Conservation (phyloP, 768 basidiomycete genomes). For the Rhodotorula sphaerocarpa region DNA sequence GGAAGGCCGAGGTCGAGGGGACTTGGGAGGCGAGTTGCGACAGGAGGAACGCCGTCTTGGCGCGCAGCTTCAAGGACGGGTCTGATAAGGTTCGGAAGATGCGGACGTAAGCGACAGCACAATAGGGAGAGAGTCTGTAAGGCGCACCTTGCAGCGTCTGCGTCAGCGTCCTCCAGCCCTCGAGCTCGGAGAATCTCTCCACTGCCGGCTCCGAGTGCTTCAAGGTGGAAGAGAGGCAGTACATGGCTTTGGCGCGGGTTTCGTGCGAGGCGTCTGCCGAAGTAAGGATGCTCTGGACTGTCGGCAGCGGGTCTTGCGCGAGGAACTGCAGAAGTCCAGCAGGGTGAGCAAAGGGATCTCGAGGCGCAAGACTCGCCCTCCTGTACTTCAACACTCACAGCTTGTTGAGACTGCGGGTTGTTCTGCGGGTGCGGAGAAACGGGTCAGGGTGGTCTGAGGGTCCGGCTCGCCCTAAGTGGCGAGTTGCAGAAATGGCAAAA, state of each 20-base stretch:
- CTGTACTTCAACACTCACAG: slow-evolving; percentile 52
- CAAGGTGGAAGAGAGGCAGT: slow-evolving; percentile 65
- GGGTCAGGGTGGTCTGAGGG: background rate
- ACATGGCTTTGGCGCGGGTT: slow-evolving; percentile 55
- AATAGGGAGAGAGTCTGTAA: too few species aligned
- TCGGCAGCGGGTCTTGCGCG: slow-evolving; percentile 56
- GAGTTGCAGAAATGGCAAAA: background rate
- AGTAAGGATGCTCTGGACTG: slow-evolving; percentile 56
- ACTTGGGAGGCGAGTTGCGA: slow-evolving; percentile 59
- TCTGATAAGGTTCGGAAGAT: slow-evolving; percentile 45
- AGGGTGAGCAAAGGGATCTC: background rate
- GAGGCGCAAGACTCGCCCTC: background rate
- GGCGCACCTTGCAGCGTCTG: slow-evolving; percentile 25
- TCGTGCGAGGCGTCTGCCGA: slow-evolving; percentile 39
- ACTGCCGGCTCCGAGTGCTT: slow-evolving; percentile 71
- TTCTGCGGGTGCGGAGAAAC: slow-evolving; percentile 51
- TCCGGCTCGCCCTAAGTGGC: too few species aligned
- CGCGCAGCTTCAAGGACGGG: slow-evolving; percentile 64
- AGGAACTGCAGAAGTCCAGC: slow-evolving; percentile 37
- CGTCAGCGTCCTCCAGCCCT: slow-evolving; percentile 24
- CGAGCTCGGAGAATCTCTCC: slow-evolving; percentile 48
- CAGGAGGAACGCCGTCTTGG: slow-evolving; percentile 71
- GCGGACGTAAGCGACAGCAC: too few species aligned
- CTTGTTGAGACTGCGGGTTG: slow-evolving; percentile 71
- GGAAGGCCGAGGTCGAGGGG: background rate